phyloP scores from a whole-genome alignment of 129 eudicot species.

The Chrysanthemum lavandulifolium region DNA sequence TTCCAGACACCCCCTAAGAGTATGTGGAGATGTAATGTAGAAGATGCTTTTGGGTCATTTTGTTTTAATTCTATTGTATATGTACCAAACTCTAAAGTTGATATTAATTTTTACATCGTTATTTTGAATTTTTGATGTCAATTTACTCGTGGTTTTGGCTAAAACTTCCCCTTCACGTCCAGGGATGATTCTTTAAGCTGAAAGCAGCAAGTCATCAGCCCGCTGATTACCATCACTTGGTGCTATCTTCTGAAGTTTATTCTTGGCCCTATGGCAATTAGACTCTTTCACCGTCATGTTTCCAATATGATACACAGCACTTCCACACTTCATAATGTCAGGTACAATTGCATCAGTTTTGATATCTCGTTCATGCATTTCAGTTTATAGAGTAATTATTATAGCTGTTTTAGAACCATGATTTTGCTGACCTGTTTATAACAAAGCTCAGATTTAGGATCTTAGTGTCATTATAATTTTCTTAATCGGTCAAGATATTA shows the following conservation, averaged over 20 bases:
- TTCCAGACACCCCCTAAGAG: too few species aligned
- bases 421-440: background rate
- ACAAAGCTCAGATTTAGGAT: background rate
- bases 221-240: background rate
- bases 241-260: conserved; percentile 4
- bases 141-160: too few species aligned
- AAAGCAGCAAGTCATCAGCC: too few species aligned
- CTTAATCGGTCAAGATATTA: background rate
- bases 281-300: conserved; percentile 7
- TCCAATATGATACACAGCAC: conserved; percentile 1
- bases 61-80: too few species aligned
- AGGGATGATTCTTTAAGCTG: too few species aligned
- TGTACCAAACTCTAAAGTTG: too few species aligned
- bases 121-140: too few species aligned
- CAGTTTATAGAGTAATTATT: conserved; percentile 10
- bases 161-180: too few species aligned
- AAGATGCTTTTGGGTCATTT: too few species aligned
- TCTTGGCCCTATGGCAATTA: conserved; percentile 19
- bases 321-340: conserved; percentile 15
- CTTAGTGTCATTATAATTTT: background rate
- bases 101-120: too few species aligned
- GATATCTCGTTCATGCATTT: conserved; percentile 17
- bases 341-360: conserved; percentile 15
- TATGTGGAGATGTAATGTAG: too few species aligned
- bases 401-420: background rate